Evolutionary conservation across 2,329 filamentous ascomycete species (phyloP), one percentile per base, ranked within the genome.

Genomic region (Aureobasidium sp.): DNA sequence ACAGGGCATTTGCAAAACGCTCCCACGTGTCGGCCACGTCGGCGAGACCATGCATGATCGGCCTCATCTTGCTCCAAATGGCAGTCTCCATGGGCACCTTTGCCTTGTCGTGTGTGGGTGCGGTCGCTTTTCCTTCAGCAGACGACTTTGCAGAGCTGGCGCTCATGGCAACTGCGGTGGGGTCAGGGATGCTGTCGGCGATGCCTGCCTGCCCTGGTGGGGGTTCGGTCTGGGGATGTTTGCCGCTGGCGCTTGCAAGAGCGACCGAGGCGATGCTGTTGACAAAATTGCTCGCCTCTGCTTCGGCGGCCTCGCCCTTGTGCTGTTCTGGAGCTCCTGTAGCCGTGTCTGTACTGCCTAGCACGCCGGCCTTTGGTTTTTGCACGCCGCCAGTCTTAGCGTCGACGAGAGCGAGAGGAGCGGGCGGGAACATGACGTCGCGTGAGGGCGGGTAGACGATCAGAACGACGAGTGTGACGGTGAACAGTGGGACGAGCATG

Each of bases 321-420:
- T 90, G 84, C 66, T 90, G 90, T 71, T 96, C 89, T 0, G 90
- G 87, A 0, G 90, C 90, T 1, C 90, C 91, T 0, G 90, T 95
- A 0, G 88, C 81, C 62, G 87, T 91, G 63, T 91, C 88, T 31
- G 86, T 82, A 22, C 87, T 91, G 0, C 88, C 90, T 0, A 94
- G 75, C 0, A 91, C 84, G 1, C 90, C 90, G 2, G 90, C 82
- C 56, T 85, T 84, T 0, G 90, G 90, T 68, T 88, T 92, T 72
- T 94, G 85, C 0, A 93, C 78, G 7, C 88, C 88, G 7, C 90
- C 90, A 0, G 87, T 87, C 63, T 81, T 84, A 37, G 79, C 77
- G 65, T 87, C 81, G 47, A 94, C 88, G 1, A 94, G 77, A 0
- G 90, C 84, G 0, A 92, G 79, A 0, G 90, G 90, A 0, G 88